A percentile compares a stretch with the other conserved stretches of the same genome.
These are phyloP conservation scores for Aspergillus phoenicis DNA, from an alignment of 2,329 filamentous ascomycete genomes.

Conservation along the genomic window DNA sequence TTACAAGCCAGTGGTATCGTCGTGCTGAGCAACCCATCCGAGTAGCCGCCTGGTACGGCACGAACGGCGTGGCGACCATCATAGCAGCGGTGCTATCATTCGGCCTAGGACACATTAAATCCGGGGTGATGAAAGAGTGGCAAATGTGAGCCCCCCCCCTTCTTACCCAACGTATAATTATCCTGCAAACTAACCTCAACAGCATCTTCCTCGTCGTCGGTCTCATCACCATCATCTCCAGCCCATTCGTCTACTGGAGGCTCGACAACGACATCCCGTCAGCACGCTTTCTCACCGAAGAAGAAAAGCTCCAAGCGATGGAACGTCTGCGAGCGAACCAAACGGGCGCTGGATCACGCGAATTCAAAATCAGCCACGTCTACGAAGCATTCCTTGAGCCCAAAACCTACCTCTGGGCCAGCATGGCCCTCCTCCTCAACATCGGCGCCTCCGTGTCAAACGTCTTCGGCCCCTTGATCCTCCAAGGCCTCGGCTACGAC, in stretches of 20 bases:
- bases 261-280: slow-evolving; percentile 61
- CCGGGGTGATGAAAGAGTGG: slow-evolving; percentile 49
- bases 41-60: slow-evolving; percentile 68
- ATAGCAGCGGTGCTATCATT: slow-evolving; percentile 60
- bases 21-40: slow-evolving; percentile 63
- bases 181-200: background rate
- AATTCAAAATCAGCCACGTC: slow-evolving; percentile 52
- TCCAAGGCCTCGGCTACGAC: slow-evolving; percentile 63
- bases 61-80: slow-evolving; percentile 61
- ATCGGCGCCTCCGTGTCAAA: slow-evolving; percentile 66
- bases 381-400: slow-evolving; percentile 47
- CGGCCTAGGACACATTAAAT: slow-evolving; percentile 58
- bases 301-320: slow-evolving; percentile 51
- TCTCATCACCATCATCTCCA: slow-evolving; percentile 60
- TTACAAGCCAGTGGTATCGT: slow-evolving; percentile 52
- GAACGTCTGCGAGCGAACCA: slow-evolving; percentile 56
- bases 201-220: slow-evolving; percentile 64
- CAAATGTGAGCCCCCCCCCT: slow-evolving; percentile 46
- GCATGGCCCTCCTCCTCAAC: slow-evolving; percentile 64
- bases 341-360: slow-evolving; percentile 49
- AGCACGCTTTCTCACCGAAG: slow-evolving; percentile 51
- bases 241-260: slow-evolving; percentile 61
- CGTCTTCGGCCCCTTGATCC: slow-evolving; percentile 66
- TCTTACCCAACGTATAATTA: no score
- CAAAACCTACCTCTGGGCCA: slow-evolving; percentile 62